phyloP scores from a whole-genome alignment of 139 green algal species.

The Pycnococcus provasolii region DNA sequence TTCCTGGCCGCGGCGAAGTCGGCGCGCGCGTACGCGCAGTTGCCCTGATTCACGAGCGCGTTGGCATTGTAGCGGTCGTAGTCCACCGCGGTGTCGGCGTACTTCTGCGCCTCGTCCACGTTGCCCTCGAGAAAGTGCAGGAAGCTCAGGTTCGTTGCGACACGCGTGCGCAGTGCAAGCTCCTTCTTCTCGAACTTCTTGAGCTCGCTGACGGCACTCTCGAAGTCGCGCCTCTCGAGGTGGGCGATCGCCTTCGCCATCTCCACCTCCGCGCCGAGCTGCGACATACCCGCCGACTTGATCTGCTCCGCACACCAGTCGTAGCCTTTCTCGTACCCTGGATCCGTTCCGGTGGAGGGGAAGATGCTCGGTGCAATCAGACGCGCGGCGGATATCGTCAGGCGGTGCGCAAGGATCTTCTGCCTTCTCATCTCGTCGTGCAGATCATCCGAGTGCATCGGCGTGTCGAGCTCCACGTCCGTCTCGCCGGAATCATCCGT shows the following conservation, averaged over 20 bases:
- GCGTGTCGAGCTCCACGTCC: slow-evolving; percentile 24
- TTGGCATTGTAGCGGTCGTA: slow-evolving; percentile 63
- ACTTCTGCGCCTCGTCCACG: slow-evolving; percentile 46
- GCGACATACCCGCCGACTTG: slow-evolving; percentile 21
- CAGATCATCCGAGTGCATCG: slow-evolving; percentile 29
- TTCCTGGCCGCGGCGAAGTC: slow-evolving; percentile 20
- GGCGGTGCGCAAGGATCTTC: slow-evolving; percentile 16
- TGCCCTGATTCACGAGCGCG: slow-evolving; percentile 61
- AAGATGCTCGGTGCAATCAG: slow-evolving; percentile 53
- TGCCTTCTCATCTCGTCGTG: slow-evolving; percentile 40
- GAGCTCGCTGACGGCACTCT: slow-evolving; percentile 49
- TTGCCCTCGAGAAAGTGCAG: slow-evolving; percentile 64
- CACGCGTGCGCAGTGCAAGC: slow-evolving; percentile 47
- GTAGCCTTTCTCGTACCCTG: slow-evolving; percentile 42
- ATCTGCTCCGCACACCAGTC: slow-evolving; percentile 53
- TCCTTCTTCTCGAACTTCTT: slow-evolving; percentile 77
- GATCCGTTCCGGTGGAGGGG: slow-evolving; percentile 5
- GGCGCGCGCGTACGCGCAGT: slow-evolving; percentile 17
- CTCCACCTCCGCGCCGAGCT: slow-evolving; percentile 50
- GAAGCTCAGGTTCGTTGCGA: slow-evolving; percentile 67
- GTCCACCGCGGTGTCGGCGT: slow-evolving; percentile 56
- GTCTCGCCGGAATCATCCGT: slow-evolving; percentile 26
- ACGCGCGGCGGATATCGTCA: slow-evolving; percentile 41
- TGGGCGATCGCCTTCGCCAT: slow-evolving; percentile 58
- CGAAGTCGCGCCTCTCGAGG: slow-evolving; percentile 49